A percentile compares a stretch with the other conserved stretches of the same genome.
Conservation (phyloP, 2,329 filamentous ascomycete species). For the Fusarium hostae region DNA sequence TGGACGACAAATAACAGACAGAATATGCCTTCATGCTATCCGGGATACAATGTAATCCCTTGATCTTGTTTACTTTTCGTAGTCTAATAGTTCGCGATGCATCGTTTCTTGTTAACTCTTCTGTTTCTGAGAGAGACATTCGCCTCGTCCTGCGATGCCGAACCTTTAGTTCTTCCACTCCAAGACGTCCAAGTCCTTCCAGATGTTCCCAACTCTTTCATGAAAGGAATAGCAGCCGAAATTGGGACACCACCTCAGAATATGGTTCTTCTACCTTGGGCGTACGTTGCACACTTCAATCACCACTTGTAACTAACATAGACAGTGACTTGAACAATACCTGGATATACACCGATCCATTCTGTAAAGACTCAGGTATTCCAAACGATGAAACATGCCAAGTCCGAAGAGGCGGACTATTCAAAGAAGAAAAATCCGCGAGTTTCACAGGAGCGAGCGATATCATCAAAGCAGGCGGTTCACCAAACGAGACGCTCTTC, state of each 20-base stretch:
- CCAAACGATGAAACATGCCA: slow-evolving; percentile 46
- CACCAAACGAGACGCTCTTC: slow-evolving; percentile 14
- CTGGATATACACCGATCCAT: slow-evolving; percentile 47
- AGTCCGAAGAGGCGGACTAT: slow-evolving; percentile 37
- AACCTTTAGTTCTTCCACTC: slow-evolving; percentile 26
- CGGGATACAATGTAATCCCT: too few species aligned
- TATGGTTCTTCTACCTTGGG: slow-evolving; percentile 48
- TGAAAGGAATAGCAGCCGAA: slow-evolving; percentile 43
- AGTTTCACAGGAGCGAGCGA: slow-evolving; percentile 19
- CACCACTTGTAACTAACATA: not conserved
- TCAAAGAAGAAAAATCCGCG: slow-evolving; percentile 28
- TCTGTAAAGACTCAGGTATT: slow-evolving; percentile 44
- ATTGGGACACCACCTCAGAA: slow-evolving; percentile 45
- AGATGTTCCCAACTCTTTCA: slow-evolving; percentile 39
- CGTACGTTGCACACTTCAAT: slow-evolving; percentile 35
- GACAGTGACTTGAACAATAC: slow-evolving; percentile 51
- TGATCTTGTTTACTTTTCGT: too few species aligned
- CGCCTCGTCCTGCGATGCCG: slow-evolving; percentile 25
- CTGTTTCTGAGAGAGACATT: not conserved
- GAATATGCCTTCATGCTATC: too few species aligned
- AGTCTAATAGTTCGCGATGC: slow-evolving; percentile 6
- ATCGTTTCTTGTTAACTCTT: not conserved
- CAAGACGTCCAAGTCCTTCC: slow-evolving; percentile 41
- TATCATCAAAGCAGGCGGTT: slow-evolving; percentile 36
- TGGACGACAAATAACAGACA: not conserved